phyloP scores from a whole-genome alignment of 2,329 filamentous ascomycete species.

The Penicillium sp. region DNA sequence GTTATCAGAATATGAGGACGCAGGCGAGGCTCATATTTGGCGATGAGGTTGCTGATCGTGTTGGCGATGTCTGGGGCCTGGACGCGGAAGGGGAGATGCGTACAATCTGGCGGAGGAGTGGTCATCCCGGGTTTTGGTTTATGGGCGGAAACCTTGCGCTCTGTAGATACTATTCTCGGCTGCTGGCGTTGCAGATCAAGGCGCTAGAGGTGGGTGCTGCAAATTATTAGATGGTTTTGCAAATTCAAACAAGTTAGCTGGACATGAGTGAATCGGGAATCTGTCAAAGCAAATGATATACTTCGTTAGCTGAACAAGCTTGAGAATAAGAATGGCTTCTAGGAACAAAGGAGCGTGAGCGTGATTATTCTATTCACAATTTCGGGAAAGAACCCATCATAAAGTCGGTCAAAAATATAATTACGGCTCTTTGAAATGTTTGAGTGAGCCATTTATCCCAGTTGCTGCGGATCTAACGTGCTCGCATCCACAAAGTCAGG shows the following conservation, averaged over 20 bases:
- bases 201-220: slow-evolving; percentile 36
- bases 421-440: too few relatives aligned
- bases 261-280: too few relatives aligned
- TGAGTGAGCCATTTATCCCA: too few relatives aligned
- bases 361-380: too few relatives aligned
- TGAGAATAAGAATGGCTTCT: too few relatives aligned
- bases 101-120: slow-evolving; percentile 60
- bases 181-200: slow-evolving; percentile 53
- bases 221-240: slow-evolving; percentile 4
- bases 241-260: too few relatives aligned
- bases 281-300: too few relatives aligned
- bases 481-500: background rate
- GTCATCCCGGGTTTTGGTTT: slow-evolving; percentile 66
- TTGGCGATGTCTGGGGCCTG: slow-evolving; percentile 62
- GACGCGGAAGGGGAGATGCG: slow-evolving; percentile 56
- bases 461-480: background rate
- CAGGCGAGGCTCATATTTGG: slow-evolving; percentile 62
- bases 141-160: slow-evolving; percentile 65
- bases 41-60: slow-evolving; percentile 57
- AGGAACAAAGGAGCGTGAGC: too few relatives aligned
- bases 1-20: slow-evolving; percentile 67
- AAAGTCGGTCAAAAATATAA: too few relatives aligned
- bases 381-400: too few relatives aligned
- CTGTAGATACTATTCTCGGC: slow-evolving; percentile 59
- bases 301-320: too few relatives aligned